A percentile compares a stretch with the other conserved stretches of the same genome.
These are phyloP conservation scores for Rhododendron simsii DNA, from an alignment of 148 eudicot genomes.

Conservation along the genomic window DNA sequence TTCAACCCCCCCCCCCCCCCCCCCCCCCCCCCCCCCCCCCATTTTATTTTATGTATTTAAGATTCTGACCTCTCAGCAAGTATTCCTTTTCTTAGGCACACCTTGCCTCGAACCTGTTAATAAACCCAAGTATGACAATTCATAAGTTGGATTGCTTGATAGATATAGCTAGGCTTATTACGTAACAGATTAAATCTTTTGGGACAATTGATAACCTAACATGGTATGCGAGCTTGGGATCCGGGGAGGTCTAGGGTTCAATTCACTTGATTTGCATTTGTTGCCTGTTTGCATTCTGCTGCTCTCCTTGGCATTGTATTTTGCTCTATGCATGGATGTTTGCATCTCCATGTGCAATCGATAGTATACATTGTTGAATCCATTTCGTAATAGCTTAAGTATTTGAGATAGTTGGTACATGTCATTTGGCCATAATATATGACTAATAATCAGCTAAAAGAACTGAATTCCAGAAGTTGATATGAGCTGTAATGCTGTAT, in stretches of 20 bases:
- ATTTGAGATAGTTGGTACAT: background rate
- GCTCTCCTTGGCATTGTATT: background rate
- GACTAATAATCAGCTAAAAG: background rate
- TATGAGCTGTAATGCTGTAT: background rate
- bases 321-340: background rate
- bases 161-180: background rate
- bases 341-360: background rate
- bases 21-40: too few species aligned
- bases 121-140: background rate
- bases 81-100: background rate
- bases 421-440: background rate
- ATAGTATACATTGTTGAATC: background rate
- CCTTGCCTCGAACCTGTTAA: background rate
- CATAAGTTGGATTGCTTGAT: background rate
- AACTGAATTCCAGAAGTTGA: background rate
- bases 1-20: too few species aligned
- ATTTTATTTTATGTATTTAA: conserved; percentile 2
- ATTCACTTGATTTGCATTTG: background rate
- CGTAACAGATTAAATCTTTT: background rate
- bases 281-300: background rate
- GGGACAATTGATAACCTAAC: background rate
- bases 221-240: background rate
- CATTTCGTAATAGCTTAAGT: background rate
- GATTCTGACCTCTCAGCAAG: conserved; percentile 9
- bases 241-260: background rate